Conservation (phyloP, 1,139 yeast genomes). For the Scheffersomyces lignicola region DNA sequence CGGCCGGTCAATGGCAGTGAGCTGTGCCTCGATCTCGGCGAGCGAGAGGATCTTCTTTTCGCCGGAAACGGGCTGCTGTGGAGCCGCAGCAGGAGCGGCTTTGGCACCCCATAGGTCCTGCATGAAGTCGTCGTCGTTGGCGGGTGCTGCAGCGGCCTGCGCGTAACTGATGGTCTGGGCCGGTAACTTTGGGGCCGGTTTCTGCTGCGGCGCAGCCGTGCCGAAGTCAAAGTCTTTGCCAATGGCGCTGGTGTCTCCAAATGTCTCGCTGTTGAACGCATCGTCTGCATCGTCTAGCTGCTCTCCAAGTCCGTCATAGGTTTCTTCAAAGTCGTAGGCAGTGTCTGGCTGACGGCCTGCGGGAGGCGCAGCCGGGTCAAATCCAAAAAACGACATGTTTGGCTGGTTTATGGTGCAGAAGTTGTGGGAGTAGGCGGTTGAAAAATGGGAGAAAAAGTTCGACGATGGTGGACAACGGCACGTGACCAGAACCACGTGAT, state of each 20-base stretch:
- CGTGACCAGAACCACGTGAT: too few species aligned
- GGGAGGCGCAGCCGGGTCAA: slow-evolving; percentile 50
- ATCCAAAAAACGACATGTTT: slow-evolving; percentile 59
- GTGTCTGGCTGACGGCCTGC: slow-evolving; percentile 19
- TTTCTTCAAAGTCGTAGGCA: slow-evolving; percentile 74
- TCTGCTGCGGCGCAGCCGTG: slow-evolving; percentile 26
- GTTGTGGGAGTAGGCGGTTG: too few species aligned
- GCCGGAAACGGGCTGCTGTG: slow-evolving; percentile 9
- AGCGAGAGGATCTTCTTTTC: slow-evolving; percentile 59
- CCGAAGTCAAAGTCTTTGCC: slow-evolving; percentile 81
- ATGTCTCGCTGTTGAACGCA: slow-evolving; percentile 83
- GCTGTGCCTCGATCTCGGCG: slow-evolving; percentile 77
- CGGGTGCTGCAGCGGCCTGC: slow-evolving; percentile 42
- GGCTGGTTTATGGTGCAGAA: too few species aligned
- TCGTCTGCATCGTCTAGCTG: slow-evolving; percentile 71
- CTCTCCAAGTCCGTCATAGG: slow-evolving; percentile 78
- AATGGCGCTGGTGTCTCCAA: slow-evolving; percentile 61
- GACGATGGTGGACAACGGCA: too few species aligned
- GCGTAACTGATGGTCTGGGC: slow-evolving; percentile 56
- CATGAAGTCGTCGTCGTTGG: slow-evolving; percentile 51
- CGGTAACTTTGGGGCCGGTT: slow-evolving; percentile 18
- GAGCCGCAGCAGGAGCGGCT: slow-evolving; percentile 27
- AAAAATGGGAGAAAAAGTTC: too few species aligned
- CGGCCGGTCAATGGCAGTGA: slow-evolving; percentile 48
- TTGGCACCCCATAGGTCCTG: slow-evolving; percentile 50